Conservation (phyloP, 371 early-diverging fungal species). For the Batkoa obscura region DNA sequence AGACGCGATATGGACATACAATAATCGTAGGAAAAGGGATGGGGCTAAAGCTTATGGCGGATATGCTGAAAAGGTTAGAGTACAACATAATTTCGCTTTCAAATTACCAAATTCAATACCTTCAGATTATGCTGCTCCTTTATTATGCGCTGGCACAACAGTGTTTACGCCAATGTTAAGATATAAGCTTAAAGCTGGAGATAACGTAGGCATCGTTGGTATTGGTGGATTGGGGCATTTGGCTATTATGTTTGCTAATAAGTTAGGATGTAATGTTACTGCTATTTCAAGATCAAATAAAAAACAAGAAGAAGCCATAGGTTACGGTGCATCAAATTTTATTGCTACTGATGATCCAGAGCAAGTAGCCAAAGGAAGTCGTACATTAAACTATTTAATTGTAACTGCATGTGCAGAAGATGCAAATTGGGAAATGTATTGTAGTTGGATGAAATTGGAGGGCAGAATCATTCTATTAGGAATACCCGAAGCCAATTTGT, state of each 20-base stretch:
- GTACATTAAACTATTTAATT: constrained; percentile 24
- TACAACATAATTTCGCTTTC: constrained; percentile 25
- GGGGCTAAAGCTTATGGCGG: constrained; percentile 21
- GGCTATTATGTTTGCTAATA: constrained; percentile 39
- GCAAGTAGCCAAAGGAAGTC: constrained; percentile 9
- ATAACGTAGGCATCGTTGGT: constrained; percentile 39
- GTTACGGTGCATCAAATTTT: constrained; percentile 43
- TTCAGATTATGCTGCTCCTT: constrained; percentile 15
- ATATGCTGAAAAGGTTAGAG: constrained; percentile 17
- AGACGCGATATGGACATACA: constrained; percentile 18
- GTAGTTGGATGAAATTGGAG: constrained; percentile 24
- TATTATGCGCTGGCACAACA: constrained; percentile 57
- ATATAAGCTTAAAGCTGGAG: constrained; percentile 26
- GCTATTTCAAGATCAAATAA: constrained; percentile 32
- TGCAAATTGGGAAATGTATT: constrained; percentile 26
- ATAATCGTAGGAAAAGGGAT: background rate
- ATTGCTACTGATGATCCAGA: constrained; percentile 18
- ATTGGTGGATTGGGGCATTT: constrained; percentile 61
- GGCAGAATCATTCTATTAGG: constrained; percentile 42
- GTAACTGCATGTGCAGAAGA: constrained; percentile 28
- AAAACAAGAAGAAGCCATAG: constrained; percentile 41
- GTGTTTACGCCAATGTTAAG: constrained; percentile 35
- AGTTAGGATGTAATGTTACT: constrained; percentile 34
- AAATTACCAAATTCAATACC: constrained; percentile 27
- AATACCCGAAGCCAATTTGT: constrained; percentile 35